These are phyloP conservation scores for Ilex aquifolium DNA, from an alignment of 257 asterid species.

Conservation along the genomic window DNA sequence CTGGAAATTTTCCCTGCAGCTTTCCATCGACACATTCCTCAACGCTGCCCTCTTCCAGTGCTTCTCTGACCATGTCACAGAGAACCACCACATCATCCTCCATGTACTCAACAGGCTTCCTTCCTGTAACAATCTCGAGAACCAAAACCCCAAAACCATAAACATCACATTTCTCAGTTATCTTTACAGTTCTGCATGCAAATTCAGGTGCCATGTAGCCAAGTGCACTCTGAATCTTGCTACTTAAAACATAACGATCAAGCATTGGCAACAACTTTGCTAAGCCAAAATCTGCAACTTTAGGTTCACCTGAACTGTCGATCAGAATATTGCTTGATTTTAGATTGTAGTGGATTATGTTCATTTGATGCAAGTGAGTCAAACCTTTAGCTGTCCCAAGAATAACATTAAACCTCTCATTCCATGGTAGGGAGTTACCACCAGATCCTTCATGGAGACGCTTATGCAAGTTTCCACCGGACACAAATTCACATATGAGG, in stretches of 20 bases:
- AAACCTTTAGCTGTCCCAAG: conserved; percentile 77
- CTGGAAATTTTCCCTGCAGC: conserved; percentile 67
- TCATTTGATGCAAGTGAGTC: conserved; percentile 69
- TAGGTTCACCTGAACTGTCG: conserved; percentile 60
- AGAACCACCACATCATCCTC: conserved; percentile 89
- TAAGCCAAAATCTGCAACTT: conserved; percentile 74
- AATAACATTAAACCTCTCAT: conserved; percentile 59
- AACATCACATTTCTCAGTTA: conserved; percentile 84
- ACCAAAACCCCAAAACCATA: conserved; percentile 79
- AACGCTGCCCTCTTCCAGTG: conserved; percentile 67
- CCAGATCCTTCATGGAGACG: conserved; percentile 65
- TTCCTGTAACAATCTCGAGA: conserved; percentile 68
- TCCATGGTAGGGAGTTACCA: conserved; percentile 54
- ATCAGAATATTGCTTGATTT: conserved; percentile 76
- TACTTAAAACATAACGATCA: conserved; percentile 74
- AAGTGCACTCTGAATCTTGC: conserved; percentile 88
- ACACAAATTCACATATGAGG: conserved; percentile 66
- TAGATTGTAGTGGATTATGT: conserved; percentile 71
- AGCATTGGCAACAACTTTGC: conserved; percentile 72
- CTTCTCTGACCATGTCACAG: conserved; percentile 86
- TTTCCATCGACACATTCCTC: conserved; percentile 68
- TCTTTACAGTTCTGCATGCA: conserved; percentile 77
- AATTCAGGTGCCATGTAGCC: conserved; percentile 97
- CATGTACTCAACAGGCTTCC: conserved; percentile 89
- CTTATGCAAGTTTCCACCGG: conserved; percentile 76